Conservation (phyloP, 768 basidiomycete genomes). For the Atractiella rhizophila region DNA sequence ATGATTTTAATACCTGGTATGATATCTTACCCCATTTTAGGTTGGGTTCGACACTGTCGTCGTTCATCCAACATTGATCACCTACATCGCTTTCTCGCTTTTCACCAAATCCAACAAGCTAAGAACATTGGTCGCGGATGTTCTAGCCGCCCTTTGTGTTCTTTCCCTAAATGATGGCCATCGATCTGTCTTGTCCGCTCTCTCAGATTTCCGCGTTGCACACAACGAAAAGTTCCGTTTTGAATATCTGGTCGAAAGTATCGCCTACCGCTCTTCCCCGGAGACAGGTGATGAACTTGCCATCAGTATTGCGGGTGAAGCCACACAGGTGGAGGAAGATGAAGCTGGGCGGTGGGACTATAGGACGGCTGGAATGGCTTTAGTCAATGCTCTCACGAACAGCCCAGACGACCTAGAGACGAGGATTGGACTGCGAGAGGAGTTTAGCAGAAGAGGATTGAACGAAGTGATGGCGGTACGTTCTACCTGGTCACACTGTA, state of each 20-base stretch:
- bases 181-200: constrained; percentile 42
- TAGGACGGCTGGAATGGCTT: constrained; percentile 43
- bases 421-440: constrained; percentile 51
- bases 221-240: constrained; percentile 56
- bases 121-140: constrained; percentile 42
- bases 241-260: constrained; percentile 39
- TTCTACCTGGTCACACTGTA: constrained; percentile 7
- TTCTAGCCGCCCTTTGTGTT: constrained; percentile 61
- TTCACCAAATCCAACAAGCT: constrained; percentile 38
- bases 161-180: constrained; percentile 46
- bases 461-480: constrained; percentile 63
- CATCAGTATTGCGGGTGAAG: constrained; percentile 15
- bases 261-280: constrained; percentile 30
- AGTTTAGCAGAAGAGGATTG: constrained; percentile 53
- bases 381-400: constrained; percentile 55
- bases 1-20: not conserved
- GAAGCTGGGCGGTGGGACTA: constrained; percentile 53
- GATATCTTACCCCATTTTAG: constrained; percentile 22
- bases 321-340: constrained; percentile 25
- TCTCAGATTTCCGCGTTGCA: constrained; percentile 52
- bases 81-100: constrained; percentile 46
- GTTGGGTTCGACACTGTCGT: constrained; percentile 46
- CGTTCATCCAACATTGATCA: constrained; percentile 37
- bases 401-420: constrained; percentile 54
- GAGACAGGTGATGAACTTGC: constrained; percentile 15